A percentile compares a stretch with the other conserved stretches of the same genome.
These are phyloP conservation scores for Aureococcus anophagefferens DNA, from an alignment of 108 stramenopile species.

Conservation along the genomic window DNA sequence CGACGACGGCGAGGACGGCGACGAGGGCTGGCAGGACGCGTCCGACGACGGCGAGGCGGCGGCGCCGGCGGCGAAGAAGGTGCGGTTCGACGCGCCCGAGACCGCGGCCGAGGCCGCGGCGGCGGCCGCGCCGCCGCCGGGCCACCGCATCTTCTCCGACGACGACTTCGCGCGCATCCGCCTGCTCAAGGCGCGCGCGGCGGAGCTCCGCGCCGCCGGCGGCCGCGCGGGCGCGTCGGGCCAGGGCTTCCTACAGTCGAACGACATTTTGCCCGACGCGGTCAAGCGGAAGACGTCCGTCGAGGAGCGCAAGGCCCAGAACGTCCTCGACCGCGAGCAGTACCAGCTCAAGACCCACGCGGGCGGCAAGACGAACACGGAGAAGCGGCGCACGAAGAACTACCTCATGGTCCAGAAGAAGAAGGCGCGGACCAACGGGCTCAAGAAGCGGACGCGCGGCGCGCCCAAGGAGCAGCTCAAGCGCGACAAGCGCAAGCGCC, in stretches of 20 bases:
- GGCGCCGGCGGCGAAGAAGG: neutral
- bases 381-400: conserved; percentile 80
- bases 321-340: conserved; percentile 57
- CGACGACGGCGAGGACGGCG: conserved; percentile 14
- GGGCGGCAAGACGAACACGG: conserved; percentile 80
- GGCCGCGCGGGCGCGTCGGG: conserved; percentile 33
- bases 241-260: conserved; percentile 33
- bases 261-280: conserved; percentile 68
- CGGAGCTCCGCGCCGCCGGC: conserved; percentile 26
- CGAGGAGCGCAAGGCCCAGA: conserved; percentile 61
- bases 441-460: neutral
- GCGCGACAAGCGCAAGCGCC: neutral
- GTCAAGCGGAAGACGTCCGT: conserved; percentile 38
- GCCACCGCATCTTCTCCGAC: conserved; percentile 57
- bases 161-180: conserved; percentile 75
- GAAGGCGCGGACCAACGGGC: neutral
- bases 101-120: neutral
- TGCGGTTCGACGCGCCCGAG: no score
- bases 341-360: conserved; percentile 64
- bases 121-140: neutral
- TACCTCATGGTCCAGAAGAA: conserved; percentile 52
- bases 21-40: conserved; percentile 16
- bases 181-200: conserved; percentile 55
- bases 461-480: neutral
- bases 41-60: conserved; percentile 6